Evolutionary conservation across 2,329 filamentous ascomycete species (phyloP), one percentile per base, ranked within the genome.

Genomic region (Xylaria sp.): DNA sequence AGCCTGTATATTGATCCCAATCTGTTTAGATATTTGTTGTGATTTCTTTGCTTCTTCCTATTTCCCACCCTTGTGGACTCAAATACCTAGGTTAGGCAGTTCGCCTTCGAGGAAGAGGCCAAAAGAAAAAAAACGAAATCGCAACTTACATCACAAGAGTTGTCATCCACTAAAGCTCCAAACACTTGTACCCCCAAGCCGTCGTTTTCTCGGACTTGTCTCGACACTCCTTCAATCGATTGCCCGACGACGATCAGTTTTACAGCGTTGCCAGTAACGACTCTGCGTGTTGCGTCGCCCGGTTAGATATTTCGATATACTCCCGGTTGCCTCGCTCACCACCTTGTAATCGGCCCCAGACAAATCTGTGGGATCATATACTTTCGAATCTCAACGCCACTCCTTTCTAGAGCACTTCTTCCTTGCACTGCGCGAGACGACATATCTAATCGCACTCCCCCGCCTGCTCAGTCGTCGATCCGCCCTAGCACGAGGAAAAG

Each of bases 1-100:
- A 75, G 76, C 74, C 76, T 77, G 76, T 78, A 77, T 78, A 78
- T 78, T 77, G 76, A 77, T 70, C 69, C 69, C 72, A 73, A 72
- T 74, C 72, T 67, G 71, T 74, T 75, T 76, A 74, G 75, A 74
- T 72, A 72, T 71, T 72, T 72, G 64, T 77, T 73, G 71, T 64
- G 65, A 57, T 70, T 72, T 72, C 68, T 50, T 67, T 63, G 65
- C 67, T 63, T 71, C 61, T 68, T 65, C 69, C 50, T 45, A 29
- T 55, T 55, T 62, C 61, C 68, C 54, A 54, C 64, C 65, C 56
- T 56, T 63, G 67, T 73, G 68, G 62, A 66, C 63, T 61, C 49
- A 44, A 51, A 57, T 44, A 55, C 36, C 53, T 55, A 27, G 36
- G 38, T 42, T 42, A 59, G 53, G 65, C 63, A 51, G 45, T 20